Evolutionary conservation across 1,284 basidiomycete species (phyloP).

Genomic region (Ganoderma resinaceum): DNA sequence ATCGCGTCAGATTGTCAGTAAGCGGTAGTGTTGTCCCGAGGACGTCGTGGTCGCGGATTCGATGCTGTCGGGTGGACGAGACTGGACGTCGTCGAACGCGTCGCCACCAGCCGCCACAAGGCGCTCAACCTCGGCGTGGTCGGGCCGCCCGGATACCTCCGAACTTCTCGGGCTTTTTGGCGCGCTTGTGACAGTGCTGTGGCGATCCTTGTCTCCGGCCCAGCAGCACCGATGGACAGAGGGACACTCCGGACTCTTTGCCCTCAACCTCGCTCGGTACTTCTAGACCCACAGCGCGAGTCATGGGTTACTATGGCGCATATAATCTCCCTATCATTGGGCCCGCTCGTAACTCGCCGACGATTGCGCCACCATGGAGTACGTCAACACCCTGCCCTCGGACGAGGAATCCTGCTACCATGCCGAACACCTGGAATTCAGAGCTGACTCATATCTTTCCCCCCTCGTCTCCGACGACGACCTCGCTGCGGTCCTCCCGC

Average conservation of each 20-base stretch:
- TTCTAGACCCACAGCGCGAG: neutral
- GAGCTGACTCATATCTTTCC: constrained; percentile 37
- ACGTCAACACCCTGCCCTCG: constrained; percentile 38
- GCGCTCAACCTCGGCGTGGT: neutral
- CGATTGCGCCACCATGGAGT: constrained; percentile 33
- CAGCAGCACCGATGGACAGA: neutral
- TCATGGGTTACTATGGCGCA: constrained; percentile 6
- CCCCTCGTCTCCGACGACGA: constrained; percentile 65
- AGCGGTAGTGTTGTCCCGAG: neutral
- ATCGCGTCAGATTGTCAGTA: constrained; percentile 20
- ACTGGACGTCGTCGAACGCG: neutral
- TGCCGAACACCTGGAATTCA: constrained; percentile 62
- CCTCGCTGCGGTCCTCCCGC: constrained; percentile 65
- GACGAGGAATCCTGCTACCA: constrained; percentile 58
- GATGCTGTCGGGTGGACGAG: neutral
- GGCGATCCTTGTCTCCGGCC: constrained; percentile 3
- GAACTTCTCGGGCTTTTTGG: constrained; percentile 14
- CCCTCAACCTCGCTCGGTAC: neutral
- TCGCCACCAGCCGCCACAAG: neutral
- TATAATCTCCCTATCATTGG: constrained; percentile 1
- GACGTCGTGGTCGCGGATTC: neutral
- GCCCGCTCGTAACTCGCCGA: neutral
- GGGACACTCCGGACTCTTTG: neutral
- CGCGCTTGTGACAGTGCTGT: neutral
- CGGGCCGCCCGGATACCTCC: constrained; percentile 6